Conservation (phyloP, 208 protist species). For the Trypanosoma melophagium region DNA sequence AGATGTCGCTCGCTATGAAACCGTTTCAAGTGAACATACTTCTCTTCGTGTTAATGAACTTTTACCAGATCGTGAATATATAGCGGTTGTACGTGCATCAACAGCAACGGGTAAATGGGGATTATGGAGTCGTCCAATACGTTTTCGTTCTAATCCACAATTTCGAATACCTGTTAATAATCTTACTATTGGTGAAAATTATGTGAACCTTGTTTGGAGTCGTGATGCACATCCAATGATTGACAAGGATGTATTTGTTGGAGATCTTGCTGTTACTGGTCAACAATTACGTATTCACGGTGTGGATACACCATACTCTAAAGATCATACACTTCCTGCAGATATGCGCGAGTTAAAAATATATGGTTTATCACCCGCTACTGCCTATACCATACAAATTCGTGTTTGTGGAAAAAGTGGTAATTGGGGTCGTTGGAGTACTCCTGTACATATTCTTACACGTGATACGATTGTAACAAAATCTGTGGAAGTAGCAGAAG, state of each 20-base stretch:
- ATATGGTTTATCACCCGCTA: constrained; percentile 76
- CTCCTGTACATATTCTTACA: constrained; percentile 81
- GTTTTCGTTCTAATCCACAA: constrained; percentile 86
- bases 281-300: constrained; percentile 90
- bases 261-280: constrained; percentile 80
- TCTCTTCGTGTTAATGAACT: constrained; percentile 76
- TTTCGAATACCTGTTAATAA: constrained; percentile 86
- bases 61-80: constrained; percentile 85
- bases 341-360: constrained; percentile 87
- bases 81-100: constrained; percentile 82
- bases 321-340: constrained; percentile 79
- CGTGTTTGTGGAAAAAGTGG: constrained; percentile 81
- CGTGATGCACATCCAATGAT: constrained; percentile 47
- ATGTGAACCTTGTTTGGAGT: constrained; percentile 85
- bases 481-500: constrained; percentile 88
- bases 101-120: constrained; percentile 84
- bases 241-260: constrained; percentile 60
- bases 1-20: constrained; percentile 53
- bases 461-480: constrained; percentile 81
- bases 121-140: constrained; percentile 82
- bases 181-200: constrained; percentile 92
- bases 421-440: constrained; percentile 86
- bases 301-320: constrained; percentile 73
- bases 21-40: constrained; percentile 80
- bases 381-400: constrained; percentile 88